Conservation (phyloP, 306 rosid species). For the Hippophae rhamnoides region DNA sequence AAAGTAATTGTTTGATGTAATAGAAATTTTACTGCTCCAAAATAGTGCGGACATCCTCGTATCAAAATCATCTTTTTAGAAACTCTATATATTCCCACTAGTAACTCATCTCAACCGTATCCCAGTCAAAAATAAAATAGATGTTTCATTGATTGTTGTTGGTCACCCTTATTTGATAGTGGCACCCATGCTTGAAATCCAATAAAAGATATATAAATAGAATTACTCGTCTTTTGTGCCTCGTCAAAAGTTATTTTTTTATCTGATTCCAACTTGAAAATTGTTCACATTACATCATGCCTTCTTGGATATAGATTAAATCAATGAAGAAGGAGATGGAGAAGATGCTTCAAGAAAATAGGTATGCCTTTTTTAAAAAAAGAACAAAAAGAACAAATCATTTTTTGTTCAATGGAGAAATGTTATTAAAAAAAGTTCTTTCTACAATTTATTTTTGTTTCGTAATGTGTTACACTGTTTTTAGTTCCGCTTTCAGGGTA, state of each 20-base stretch:
- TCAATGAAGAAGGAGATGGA: slow-evolving; percentile 78
- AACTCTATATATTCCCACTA: background rate
- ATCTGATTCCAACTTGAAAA: background rate
- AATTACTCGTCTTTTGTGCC: no score
- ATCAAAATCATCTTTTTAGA: background rate
- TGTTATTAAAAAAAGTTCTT: no score
- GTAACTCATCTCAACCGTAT: no score
- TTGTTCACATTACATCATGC: slow-evolving; percentile 3
- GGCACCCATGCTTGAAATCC: no score
- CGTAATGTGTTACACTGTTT: no score
- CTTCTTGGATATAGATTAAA: slow-evolving; percentile 54
- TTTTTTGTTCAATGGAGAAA: slow-evolving; percentile 3
- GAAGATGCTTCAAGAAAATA: slow-evolving; percentile 72
- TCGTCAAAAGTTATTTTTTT: no score
- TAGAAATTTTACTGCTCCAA: background rate
- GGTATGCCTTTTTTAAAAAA: slow-evolving; percentile 40
- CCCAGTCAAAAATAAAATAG: no score
- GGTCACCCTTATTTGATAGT: no score
- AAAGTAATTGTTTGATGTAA: background rate
- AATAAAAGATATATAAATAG: no score
- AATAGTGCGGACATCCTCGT: background rate
- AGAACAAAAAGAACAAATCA: slow-evolving; percentile 5
- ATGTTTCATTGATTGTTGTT: no score
- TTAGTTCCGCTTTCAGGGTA: no score
- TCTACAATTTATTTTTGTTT: no score